Evolutionary conservation across 2,329 filamentous ascomycete species (phyloP), one percentile per base, ranked within the genome.

Genomic region (Didymella pinodella): DNA sequence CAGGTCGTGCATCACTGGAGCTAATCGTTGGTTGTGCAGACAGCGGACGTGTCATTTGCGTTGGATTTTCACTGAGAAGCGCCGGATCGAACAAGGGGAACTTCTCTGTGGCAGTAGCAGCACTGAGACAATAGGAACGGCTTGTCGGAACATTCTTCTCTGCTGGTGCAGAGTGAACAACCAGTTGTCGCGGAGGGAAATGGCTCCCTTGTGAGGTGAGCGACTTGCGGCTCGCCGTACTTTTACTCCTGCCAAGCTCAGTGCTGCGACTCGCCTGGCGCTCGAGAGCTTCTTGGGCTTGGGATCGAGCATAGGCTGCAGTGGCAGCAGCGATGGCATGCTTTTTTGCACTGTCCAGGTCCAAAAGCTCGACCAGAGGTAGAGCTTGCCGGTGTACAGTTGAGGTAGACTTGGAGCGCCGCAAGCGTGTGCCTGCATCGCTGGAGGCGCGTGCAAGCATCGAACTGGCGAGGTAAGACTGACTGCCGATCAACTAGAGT

Each of bases 251-350:
- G 36, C 61, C 51, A 7, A 75, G 48, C 12, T 71, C 68, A 38
- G 63, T 62, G 54, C 60, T 66, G 28, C 60, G 53, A 40, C 61
- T 66, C 12, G 59, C 54, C n/a, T 48, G 44, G 36, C 59, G 53
- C 25, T 66, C 64, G 12, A 56, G 51, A 20, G 55, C 53, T n/a
- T 64, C 67, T 6, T 68, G 64, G 10, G 58, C 66, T 38, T 74
- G 73, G 8, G 75, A 74, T 49, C 75, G 66, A 54, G 65, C 66
- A 44, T 70, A 78, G 25, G 77, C 77, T 36, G 71, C 64, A 2
- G 73, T 71, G 18, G 77, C 77, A 49, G 77, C 77, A n/a, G 70
- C 73, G 29, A 76, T 26, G 26, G 77, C 77, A 60, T 79, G 75
- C 34, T 75, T 68, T 49, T 73, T 71, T 28, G 70, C 68, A 7